Conservation (phyloP, 2,329 filamentous ascomycete species). For the Biscogniauxia mediterranea region DNA sequence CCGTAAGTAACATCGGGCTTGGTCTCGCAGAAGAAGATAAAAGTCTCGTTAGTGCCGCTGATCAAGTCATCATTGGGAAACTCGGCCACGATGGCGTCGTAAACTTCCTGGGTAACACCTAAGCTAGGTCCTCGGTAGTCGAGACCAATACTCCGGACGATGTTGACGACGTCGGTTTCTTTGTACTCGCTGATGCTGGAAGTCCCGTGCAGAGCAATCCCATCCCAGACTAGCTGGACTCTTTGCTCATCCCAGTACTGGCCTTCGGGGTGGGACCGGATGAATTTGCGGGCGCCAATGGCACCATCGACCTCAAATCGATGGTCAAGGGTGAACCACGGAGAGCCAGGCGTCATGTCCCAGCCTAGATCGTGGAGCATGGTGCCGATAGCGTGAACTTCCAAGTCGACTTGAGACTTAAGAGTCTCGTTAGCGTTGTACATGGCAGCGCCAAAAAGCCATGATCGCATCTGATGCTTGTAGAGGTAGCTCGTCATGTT, state of each 20-base stretch:
- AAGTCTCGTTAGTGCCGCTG: constrained; percentile 18
- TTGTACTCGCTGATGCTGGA: constrained; percentile 12
- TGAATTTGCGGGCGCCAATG: constrained; percentile 12
- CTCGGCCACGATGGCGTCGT: constrained; percentile 10
- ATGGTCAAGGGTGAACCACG: constrained; percentile 9
- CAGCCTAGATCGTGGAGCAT: constrained; percentile 20
- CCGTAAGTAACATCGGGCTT: constrained; percentile 20
- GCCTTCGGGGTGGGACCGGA: constrained; percentile 11
- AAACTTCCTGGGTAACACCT: constrained; percentile 15
- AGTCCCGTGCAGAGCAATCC: constrained; percentile 14
- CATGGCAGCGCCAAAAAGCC: constrained; percentile 17
- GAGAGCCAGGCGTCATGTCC: constrained; percentile 15
- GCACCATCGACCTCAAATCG: constrained; percentile 20
- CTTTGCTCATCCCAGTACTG: constrained; percentile 13
- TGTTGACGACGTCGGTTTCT: constrained; percentile 14
- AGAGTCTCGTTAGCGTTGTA: constrained; percentile 17
- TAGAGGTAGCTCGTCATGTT: constrained; percentile 13
- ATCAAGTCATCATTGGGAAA: constrained; percentile 16
- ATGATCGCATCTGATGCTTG: constrained; percentile 18
- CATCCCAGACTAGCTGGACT: constrained; percentile 16
- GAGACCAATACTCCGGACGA: constrained; percentile 12
- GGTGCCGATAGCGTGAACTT: constrained; percentile 8
- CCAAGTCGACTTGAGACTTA: constrained; percentile 10
- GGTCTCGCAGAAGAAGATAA: constrained; percentile 19
- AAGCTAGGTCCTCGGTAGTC: constrained; percentile 12